Evolutionary conservation across 129 eudicot species (phyloP), one percentile per base, ranked within the genome.

Genomic region (Rutidosis leptorrhynchoides): DNA sequence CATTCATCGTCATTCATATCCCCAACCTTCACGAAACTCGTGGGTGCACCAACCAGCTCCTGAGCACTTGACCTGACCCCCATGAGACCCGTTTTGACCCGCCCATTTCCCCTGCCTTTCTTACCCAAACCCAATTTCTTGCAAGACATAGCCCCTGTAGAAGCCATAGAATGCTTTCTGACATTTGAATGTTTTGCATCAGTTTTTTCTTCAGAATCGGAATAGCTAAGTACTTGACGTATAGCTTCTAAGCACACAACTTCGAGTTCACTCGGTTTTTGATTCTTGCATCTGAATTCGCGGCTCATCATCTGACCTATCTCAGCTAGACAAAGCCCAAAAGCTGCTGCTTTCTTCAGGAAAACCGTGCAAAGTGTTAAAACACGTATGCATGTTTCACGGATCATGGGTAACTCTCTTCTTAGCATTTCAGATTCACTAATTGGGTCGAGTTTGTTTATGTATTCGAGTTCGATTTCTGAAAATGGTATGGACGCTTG

Each of bases 261-360:
- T 70, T 87, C 90, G 29, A 87, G 83, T 70, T 83, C 90, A 77
- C 95, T 87, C 14, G 90, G 87, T 32, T 79, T 85, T 69, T 87
- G 83, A 45, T 81, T 84, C 25, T 70, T 68, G 58, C 77, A 42
- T 33, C 78, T 70, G 11, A 73, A 83, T 76, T 84, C 85, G 54
- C 95, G 73, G 32, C 87, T 87, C 90, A 87, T 87, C 87, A 84
- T 87, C 75, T 76, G 83, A 1, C 95, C 95, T 2, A 87, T 87
- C 64, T 87, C 90, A 17, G 85, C 85, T 69, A 87, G 69, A 68
- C 87, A 77, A 16, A 87, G 82, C 65, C 95, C 90, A 48, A 66
- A 60, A 12, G 78, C 72, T 27, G 87, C 85, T 10, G 85, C 87
- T 83, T 83, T 83, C 45, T 87, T 87, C 1, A 87, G 78, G 42